Conservation (phyloP, 192 early-diverging fungal species). For the Paraglomus brasilianum region DNA sequence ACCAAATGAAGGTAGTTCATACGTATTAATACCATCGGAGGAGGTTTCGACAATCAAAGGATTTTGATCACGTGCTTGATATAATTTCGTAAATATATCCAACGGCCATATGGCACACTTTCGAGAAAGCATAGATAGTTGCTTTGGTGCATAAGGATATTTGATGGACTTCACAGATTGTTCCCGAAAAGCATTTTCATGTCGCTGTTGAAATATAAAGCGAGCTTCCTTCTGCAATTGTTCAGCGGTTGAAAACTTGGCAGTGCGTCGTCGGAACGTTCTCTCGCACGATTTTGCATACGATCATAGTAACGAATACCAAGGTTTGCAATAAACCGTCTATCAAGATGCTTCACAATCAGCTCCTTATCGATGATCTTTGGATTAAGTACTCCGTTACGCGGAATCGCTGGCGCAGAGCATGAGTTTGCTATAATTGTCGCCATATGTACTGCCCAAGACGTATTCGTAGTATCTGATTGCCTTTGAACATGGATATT, state of each 20-base stretch:
- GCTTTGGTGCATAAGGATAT: constrained; percentile 16
- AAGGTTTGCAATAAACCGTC: constrained; percentile 22
- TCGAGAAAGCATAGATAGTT: neutral
- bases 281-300: neutral
- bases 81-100: neutral
- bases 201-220: constrained; percentile 1
- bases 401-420: neutral
- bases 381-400: neutral
- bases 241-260: no score
- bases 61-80: no score
- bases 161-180: neutral
- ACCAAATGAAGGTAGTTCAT: neutral
- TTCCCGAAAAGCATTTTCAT: neutral
- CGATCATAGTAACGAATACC: constrained; percentile 1
- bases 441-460: constrained; percentile 2
- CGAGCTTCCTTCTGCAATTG: constrained; percentile 1
- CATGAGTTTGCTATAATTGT: constrained; percentile 5
- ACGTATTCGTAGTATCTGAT: constrained; percentile 1
- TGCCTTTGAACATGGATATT: constrained; percentile 1
- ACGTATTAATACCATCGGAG: no score
- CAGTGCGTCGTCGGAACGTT: neutral
- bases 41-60: no score
- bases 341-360: constrained; percentile 22
- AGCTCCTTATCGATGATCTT: neutral
- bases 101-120: constrained; percentile 8